A percentile compares a stretch with the other conserved stretches of the same genome.
phyloP scores from a whole-genome alignment of 768 basidiomycete genomes.

The Cubamyces sp. region DNA sequence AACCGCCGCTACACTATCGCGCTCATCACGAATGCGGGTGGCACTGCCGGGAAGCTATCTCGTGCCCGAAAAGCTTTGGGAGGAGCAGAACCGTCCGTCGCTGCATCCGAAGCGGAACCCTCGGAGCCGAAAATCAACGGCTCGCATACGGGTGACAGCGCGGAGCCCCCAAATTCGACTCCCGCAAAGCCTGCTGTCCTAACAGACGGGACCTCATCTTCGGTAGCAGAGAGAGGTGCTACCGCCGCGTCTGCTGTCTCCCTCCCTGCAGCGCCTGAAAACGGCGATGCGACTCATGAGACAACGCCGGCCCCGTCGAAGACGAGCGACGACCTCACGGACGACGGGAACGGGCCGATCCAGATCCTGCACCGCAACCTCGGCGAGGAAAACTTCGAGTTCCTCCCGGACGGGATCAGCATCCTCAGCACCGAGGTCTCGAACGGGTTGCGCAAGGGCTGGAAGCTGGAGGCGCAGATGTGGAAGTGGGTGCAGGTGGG shows the following conservation, averaged over 20 bases:
- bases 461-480: slow-evolving; percentile 36
- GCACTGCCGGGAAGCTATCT: slow-evolving; percentile 18
- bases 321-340: slow-evolving; percentile 7
- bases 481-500: slow-evolving; percentile 36
- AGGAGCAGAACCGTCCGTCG: background rate
- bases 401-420: slow-evolving; percentile 34
- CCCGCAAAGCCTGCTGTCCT: too few species aligned
- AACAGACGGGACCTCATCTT: too few species aligned
- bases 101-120: background rate
- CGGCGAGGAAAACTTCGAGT: slow-evolving; percentile 33
- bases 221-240: background rate
- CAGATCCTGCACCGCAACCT: slow-evolving; percentile 32
- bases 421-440: slow-evolving; percentile 32
- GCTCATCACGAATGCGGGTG: slow-evolving; percentile 19
- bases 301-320: slow-evolving; percentile 9
- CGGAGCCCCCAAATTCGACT: background rate
- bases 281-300: background rate
- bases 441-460: slow-evolving; percentile 34
- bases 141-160: background rate
- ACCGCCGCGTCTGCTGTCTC: background rate
- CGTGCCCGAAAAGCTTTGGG: background rate
- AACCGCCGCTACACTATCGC: slow-evolving; percentile 25
- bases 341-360: slow-evolving; percentile 18
- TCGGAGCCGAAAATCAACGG: background rate
- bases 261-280: background rate